Percentiles rank a stretch among this genome's conserved stretches.
Conservation (phyloP, 2,329 filamentous ascomycete genomes). For the Pyrenochaeta sp. region DNA sequence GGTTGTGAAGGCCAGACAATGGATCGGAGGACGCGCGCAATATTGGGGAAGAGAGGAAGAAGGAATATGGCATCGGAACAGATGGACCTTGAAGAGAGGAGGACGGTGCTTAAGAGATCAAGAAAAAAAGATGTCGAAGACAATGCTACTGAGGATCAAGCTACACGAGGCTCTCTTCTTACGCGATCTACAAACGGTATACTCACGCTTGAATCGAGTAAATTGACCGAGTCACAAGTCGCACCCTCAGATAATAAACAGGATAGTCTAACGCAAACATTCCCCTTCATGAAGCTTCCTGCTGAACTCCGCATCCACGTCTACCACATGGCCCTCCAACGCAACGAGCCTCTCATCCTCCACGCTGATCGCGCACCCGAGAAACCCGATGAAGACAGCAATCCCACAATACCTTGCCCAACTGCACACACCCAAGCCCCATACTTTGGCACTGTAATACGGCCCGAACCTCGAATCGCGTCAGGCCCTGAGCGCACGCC, state of each 20-base stretch:
- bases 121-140: slow-evolving; percentile 6
- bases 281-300: slow-evolving; percentile 55
- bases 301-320: slow-evolving; percentile 58
- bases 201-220: slow-evolving; percentile 31
- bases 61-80: slow-evolving; percentile 2
- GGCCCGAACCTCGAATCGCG: neutral
- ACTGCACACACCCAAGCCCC: neutral
- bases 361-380: slow-evolving; percentile 29
- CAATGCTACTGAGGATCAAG: neutral
- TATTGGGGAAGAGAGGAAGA: slow-evolving; percentile 16
- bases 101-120: slow-evolving; percentile 11
- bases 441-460: neutral
- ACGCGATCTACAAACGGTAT: slow-evolving; percentile 19
- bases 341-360: slow-evolving; percentile 40
- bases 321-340: slow-evolving; percentile 51
- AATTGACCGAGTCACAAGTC: slow-evolving; percentile 23
- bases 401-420: neutral
- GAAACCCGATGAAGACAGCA: slow-evolving; percentile 16
- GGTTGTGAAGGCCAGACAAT: slow-evolving; percentile 2
- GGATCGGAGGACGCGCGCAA: slow-evolving; percentile 2
- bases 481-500: neutral
- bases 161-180: neutral
- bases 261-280: slow-evolving; percentile 16
- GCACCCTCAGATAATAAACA: neutral
- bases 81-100: slow-evolving; percentile 5